Conservation (phyloP, 768 basidiomycete species). For the Tricholoma bakamatsutake region DNA sequence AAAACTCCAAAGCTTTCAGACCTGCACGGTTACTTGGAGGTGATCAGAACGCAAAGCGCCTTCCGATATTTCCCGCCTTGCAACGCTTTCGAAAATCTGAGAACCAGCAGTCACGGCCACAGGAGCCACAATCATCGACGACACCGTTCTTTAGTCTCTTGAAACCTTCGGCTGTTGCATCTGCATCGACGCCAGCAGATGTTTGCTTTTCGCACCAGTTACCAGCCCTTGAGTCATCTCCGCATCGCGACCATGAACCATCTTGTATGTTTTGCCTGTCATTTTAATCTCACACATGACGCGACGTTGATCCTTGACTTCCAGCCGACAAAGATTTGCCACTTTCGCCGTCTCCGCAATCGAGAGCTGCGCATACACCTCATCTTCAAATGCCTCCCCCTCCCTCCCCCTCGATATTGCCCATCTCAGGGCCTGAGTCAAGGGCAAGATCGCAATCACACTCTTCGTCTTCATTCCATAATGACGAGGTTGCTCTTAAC, state of each 20-base stretch:
- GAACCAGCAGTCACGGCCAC: neutral
- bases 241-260: neutral
- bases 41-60: neutral
- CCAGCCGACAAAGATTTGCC: neutral
- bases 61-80: conserved; percentile 10
- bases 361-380: neutral
- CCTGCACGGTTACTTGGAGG: conserved; percentile 1
- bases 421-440: conserved; percentile 9
- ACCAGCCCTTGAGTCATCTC: neutral
- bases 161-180: neutral
- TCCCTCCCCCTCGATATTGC: conserved; percentile 3
- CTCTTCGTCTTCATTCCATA: neutral
- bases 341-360: conserved; percentile 3
- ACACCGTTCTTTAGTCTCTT: conserved; percentile 9
- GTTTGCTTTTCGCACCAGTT: neutral
- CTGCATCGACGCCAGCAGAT: neutral
- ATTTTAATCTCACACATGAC: neutral
- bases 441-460: conserved; percentile 6
- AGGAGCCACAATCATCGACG: neutral
- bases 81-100: conserved; percentile 4
- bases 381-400: conserved; percentile 13
- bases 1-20: neutral
- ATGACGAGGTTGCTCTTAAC: neutral
- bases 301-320: neutral
- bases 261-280: neutral